phyloP scores from a whole-genome alignment of 78 protist species.

The Mastigamoeba balamuthi region DNA sequence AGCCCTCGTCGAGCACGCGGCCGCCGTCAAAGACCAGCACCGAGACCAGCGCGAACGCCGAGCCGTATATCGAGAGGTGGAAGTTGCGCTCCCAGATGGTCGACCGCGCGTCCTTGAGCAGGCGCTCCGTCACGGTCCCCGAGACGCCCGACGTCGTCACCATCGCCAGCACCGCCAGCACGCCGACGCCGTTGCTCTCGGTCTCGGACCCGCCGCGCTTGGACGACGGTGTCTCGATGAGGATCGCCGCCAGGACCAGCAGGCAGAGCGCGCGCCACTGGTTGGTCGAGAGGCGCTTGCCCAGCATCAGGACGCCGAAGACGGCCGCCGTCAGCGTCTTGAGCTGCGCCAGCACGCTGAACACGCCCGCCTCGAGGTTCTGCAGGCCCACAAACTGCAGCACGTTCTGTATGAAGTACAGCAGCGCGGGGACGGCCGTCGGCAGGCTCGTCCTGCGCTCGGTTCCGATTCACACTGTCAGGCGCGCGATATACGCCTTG shows the following conservation, averaged over 20 bases:
- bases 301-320: neutral
- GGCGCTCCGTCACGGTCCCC: neutral
- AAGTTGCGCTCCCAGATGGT: neutral
- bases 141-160: neutral
- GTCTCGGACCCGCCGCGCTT: neutral
- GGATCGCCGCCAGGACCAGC: neutral
- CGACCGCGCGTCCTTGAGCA: neutral
- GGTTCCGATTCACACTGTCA: too few species aligned
- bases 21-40: neutral
- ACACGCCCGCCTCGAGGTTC: neutral
- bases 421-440: neutral
- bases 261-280: neutral
- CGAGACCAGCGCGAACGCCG: neutral
- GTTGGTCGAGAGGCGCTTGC: neutral
- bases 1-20: neutral
- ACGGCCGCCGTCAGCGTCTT: conserved; percentile 1
- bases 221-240: neutral
- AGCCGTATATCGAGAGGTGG: neutral
- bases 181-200: neutral
- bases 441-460: too few species aligned
- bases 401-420: neutral
- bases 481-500: too few species aligned
- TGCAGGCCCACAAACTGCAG: neutral
- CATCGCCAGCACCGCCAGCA: neutral
- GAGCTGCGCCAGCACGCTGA: neutral